phyloP scores from a whole-genome alignment of 108 stramenopile species.

The Skeletonema costatum region DNA sequence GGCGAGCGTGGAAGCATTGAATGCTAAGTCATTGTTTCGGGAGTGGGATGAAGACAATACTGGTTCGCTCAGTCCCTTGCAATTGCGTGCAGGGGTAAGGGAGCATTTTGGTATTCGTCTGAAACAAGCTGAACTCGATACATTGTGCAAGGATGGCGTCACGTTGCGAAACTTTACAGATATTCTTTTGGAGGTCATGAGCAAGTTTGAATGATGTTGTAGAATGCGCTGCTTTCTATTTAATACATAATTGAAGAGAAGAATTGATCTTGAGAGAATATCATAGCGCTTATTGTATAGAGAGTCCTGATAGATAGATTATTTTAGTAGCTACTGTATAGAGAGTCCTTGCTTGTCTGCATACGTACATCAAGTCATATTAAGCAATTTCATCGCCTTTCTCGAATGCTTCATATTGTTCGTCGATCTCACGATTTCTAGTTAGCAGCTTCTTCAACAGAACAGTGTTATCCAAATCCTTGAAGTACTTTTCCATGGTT shows the following conservation, averaged over 20 bases:
- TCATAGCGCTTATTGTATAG: too few species aligned
- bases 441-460: background rate
- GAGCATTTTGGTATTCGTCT: constrained; percentile 50
- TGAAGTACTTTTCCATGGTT: background rate
- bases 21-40: constrained; percentile 47
- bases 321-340: too few species aligned
- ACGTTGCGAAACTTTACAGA: constrained; percentile 28
- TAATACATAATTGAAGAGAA: too few species aligned
- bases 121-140: constrained; percentile 31
- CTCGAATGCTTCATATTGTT: background rate
- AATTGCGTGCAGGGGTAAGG: constrained; percentile 52
- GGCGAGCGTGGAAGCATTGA: constrained; percentile 45
- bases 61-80: constrained; percentile 47
- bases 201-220: constrained; percentile 17
- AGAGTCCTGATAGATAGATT: too few species aligned
- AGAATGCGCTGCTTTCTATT: too few species aligned
- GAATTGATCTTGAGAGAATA: background rate
- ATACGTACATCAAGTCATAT: too few species aligned
- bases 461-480: background rate
- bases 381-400: background rate
- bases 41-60: constrained; percentile 45
- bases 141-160: constrained; percentile 21
- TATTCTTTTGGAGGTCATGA: constrained; percentile 19
- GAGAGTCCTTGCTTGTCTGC: too few species aligned
- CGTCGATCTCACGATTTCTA: background rate